These are phyloP conservation scores for Chlamydomonas reinhardtii DNA, from an alignment of 163 green algal species.

Conservation along the genomic window DNA sequence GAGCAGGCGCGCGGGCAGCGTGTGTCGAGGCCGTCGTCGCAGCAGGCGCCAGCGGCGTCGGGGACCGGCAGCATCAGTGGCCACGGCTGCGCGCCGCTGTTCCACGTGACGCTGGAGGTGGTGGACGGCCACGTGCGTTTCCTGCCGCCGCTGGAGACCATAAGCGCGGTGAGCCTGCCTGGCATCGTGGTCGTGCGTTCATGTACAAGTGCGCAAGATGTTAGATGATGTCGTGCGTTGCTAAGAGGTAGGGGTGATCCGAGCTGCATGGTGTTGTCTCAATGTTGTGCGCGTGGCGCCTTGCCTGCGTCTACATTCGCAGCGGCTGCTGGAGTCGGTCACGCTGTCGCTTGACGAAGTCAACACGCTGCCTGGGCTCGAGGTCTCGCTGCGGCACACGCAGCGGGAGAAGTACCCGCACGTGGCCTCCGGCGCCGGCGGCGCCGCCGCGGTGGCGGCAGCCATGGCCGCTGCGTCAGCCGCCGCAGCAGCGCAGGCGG, in stretches of 20 bases:
- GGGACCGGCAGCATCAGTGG: neutral
- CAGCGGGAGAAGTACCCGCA: slow-evolving; percentile 18
- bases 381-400: slow-evolving; percentile 33
- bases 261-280: too few relatives aligned
- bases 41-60: too few relatives aligned
- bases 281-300: too few relatives aligned
- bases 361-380: slow-evolving; percentile 54
- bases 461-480: slow-evolving; percentile 26
- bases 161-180: slow-evolving; percentile 7
- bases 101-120: slow-evolving; percentile 39
- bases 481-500: neutral
- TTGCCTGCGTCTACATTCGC: too few relatives aligned
- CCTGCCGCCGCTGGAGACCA: slow-evolving; percentile 30
- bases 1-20: too few relatives aligned
- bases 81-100: slow-evolving; percentile 39
- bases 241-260: too few relatives aligned
- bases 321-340: slow-evolving; percentile 46
- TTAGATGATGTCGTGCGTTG: neutral
- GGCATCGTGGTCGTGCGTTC: neutral
- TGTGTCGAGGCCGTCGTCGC: too few relatives aligned
- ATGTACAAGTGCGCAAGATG: too few relatives aligned
- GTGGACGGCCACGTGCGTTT: slow-evolving; percentile 24
- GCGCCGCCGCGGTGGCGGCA: neutral
- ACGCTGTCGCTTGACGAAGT: slow-evolving; percentile 25
- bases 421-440: neutral